Conservation (phyloP, 768 basidiomycete species). For the Tricholoma bakamatsutake region DNA sequence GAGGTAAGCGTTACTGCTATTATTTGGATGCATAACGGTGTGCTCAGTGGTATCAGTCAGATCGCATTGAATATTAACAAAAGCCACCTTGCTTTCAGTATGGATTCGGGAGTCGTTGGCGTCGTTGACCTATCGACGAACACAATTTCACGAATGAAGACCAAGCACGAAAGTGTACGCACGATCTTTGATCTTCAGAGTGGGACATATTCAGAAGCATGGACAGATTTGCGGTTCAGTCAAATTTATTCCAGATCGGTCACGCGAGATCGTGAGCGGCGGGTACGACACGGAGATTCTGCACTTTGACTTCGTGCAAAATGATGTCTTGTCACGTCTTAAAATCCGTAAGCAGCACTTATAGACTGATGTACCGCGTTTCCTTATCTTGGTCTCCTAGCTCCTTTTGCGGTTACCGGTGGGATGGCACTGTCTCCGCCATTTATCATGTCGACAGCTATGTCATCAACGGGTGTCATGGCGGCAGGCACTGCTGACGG, state of each 20-base stretch:
- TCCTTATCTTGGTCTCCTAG: constrained; percentile 20
- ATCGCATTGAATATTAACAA: constrained; percentile 53
- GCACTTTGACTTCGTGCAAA: constrained; percentile 61
- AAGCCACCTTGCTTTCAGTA: constrained; percentile 59
- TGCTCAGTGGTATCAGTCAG: constrained; percentile 43
- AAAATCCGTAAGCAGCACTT: constrained; percentile 45
- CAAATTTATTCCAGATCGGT: constrained; percentile 65
- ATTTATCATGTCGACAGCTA: constrained; percentile 59
- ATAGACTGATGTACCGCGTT: neutral
- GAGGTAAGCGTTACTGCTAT: constrained; percentile 42
- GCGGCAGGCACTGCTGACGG: constrained; percentile 78
- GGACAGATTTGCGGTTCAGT: constrained; percentile 67
- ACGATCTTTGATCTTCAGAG: neutral
- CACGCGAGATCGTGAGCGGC: constrained; percentile 68
- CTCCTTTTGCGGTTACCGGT: constrained; percentile 31
- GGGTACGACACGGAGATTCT: constrained; percentile 68
- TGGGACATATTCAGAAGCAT: constrained; percentile 1
- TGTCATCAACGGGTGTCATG: constrained; percentile 54
- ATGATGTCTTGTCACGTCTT: constrained; percentile 49
- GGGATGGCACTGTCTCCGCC: constrained; percentile 66
- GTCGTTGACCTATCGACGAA: constrained; percentile 52
- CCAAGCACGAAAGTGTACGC: constrained; percentile 57
- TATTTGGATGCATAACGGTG: neutral
- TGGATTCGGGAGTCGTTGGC: constrained; percentile 66
- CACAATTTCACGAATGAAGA: constrained; percentile 50